phyloP scores from a whole-genome alignment of 2,329 filamentous ascomycete species.

The Penicillium aurantiogriseum region DNA sequence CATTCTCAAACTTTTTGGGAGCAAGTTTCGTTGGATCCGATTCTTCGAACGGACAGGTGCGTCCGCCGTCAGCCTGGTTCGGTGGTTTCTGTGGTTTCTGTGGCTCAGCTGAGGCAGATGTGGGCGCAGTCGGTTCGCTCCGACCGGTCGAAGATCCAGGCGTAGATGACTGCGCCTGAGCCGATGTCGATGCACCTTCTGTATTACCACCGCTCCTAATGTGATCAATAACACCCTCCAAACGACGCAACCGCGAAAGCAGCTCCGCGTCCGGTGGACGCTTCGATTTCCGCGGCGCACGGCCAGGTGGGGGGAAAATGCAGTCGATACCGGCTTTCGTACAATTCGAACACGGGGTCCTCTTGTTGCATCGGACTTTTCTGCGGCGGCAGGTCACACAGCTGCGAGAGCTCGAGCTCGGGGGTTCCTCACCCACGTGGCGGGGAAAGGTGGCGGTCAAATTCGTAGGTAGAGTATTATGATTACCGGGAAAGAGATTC shows the following conservation, averaged over 20 bases:
- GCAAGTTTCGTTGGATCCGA: constrained; percentile 25
- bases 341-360: constrained; percentile 50
- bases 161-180: constrained; percentile 9
- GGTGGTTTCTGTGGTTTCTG: not conserved
- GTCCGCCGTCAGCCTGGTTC: not conserved
- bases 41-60: constrained; percentile 21
- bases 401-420: constrained; percentile 38
- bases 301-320: constrained; percentile 60
- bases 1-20: constrained; percentile 23
- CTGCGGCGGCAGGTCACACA: constrained; percentile 49
- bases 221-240: constrained; percentile 62
- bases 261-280: constrained; percentile 61
- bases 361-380: constrained; percentile 51
- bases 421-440: constrained; percentile 15
- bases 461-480: constrained; percentile 15
- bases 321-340: constrained; percentile 56
- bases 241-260: constrained; percentile 54
- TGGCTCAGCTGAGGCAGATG: not conserved
- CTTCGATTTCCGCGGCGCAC: constrained; percentile 58
- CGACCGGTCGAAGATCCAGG: constrained; percentile 8
- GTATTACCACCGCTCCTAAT: constrained; percentile 48
- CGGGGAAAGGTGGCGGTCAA: constrained; percentile 17
- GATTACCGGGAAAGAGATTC: constrained; percentile 12
- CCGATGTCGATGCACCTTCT: constrained; percentile 15
- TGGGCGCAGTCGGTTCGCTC: not conserved